phyloP scores from a whole-genome alignment of 2,329 filamentous ascomycete species.

The Ophiostoma montium region DNA sequence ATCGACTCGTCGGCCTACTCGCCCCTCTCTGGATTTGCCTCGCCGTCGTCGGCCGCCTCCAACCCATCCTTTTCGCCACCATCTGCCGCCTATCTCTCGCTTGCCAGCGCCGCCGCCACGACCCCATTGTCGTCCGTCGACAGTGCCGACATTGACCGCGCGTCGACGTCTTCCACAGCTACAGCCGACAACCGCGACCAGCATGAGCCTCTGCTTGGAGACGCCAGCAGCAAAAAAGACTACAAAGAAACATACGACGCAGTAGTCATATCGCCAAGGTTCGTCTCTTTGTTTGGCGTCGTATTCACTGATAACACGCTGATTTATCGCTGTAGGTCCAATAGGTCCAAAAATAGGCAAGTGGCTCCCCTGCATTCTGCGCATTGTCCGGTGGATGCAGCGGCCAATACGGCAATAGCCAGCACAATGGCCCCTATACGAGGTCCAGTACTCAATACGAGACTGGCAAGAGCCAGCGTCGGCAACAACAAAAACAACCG shows the following conservation, averaged over 20 bases:
- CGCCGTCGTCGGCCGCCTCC: conserved; percentile 3
- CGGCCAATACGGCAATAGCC: conserved; percentile 1
- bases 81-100: conserved; percentile 3
- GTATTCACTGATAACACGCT: too few relatives aligned
- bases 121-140: conserved; percentile 10
- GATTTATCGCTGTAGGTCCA: not conserved
- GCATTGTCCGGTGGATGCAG: not conserved
- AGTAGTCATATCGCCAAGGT: too few relatives aligned
- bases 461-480: conserved; percentile 2
- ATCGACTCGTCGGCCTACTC: conserved; percentile 1
- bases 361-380: conserved; percentile 3
- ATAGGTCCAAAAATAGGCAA: conserved; percentile 6
- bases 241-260: too few relatives aligned
- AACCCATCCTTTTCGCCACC: conserved; percentile 8
- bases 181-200: not conserved
- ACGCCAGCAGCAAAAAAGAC: not conserved
- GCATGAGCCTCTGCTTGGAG: not conserved
- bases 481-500: not conserved
- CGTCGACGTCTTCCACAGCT: not conserved
- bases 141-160: conserved; percentile 2
- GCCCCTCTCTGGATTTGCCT: conserved; percentile 4
- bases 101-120: not conserved
- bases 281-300: too few relatives aligned
- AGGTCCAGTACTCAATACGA: conserved; percentile 7
- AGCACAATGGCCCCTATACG: conserved; percentile 5